Conservation (phyloP, 176 grass and related monocot species). For the Chrysopogon serrulatus region DNA sequence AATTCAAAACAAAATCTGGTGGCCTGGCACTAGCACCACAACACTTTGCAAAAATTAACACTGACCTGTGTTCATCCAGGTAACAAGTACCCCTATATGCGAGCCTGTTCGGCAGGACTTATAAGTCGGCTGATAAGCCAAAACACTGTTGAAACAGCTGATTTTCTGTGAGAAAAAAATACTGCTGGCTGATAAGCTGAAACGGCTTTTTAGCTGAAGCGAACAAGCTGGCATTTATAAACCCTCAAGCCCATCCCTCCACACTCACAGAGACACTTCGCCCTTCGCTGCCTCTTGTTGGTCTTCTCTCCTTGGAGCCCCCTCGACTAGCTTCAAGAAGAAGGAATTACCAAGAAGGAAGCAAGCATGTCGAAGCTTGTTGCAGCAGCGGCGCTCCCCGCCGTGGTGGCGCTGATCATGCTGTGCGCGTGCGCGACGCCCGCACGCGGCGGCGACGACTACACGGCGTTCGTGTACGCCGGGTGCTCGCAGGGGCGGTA, state of each 20-base stretch:
- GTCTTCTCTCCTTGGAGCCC: not conserved
- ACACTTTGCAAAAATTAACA: too few species aligned
- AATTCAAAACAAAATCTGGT: too few species aligned
- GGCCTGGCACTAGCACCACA: too few species aligned
- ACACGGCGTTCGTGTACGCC: conserved; percentile 79
- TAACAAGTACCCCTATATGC: too few species aligned
- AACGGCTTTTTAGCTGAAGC: too few species aligned
- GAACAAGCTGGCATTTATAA: too few species aligned
- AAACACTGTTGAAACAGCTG: too few species aligned
- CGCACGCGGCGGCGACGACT: conserved; percentile 36
- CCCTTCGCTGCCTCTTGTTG: not conserved
- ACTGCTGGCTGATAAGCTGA: too few species aligned
- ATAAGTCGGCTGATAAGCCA: too few species aligned
- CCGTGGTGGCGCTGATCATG: not conserved
- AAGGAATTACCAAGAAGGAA: not conserved
- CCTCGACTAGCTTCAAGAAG: not conserved
- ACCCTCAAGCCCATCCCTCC: conserved; percentile 14
- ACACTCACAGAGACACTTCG: not conserved
- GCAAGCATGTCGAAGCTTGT: conserved; percentile 25
- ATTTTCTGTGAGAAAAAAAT: too few species aligned
- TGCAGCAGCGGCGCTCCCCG: not conserved
- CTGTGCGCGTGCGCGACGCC: conserved; percentile 2
- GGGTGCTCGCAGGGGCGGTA: conserved; percentile 75
- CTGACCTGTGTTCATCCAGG: too few species aligned
- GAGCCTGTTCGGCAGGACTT: too few species aligned